Base-by-base conservation (phyloP, 768 basidiomycete genomes). In the Boletellus emodensis region DNA sequence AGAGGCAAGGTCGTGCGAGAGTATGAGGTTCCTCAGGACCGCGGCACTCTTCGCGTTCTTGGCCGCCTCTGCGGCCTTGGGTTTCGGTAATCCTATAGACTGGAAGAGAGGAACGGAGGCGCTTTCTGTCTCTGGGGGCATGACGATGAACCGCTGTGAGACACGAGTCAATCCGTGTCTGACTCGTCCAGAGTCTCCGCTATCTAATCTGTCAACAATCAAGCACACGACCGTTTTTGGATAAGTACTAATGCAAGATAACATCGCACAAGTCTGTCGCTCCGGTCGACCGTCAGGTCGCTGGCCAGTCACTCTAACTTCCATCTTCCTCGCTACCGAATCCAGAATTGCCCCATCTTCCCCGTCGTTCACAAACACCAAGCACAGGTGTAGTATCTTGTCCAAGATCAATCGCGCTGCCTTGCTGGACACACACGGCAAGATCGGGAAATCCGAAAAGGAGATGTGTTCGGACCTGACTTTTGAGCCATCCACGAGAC, bases 31-130 rank as follows among this genome's bases (percentile, higher is more conserved):
- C 59, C 80, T 82, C 49, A 94, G 76, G 17, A 84, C 72, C 4
- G 76, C 65, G 6, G 90, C 87, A 61, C 81, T 81, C 73, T 91
- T 95, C 4, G 85, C 73, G 52, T 79, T 87, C 65, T 92, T 90
- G 33, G 84, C 82, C 5, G 89, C 87, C 60, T 96, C 92, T 10
- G 78, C 77, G 1, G 94, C 89, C 65, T 92, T 90, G 46, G 85
- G 71, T 52, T 82, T 76, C 37, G 84, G 74, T 39, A 96, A 73
- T 22, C 90, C 90, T 49, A 93, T 84, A 34, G 83, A 79, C 64
- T 83, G 79, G 75, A 94, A 93, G 34, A 87, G 73, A 17, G 67
- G 24, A 38, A 48, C 44, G 32, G 35, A 52, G n/a, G 40, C 18
- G 18, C 60, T 17, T 17, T 51, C 56, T 42, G 30, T 53, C 45